Conservation (phyloP, 768 basidiomycete genomes). For the Termitomyces sp. region DNA sequence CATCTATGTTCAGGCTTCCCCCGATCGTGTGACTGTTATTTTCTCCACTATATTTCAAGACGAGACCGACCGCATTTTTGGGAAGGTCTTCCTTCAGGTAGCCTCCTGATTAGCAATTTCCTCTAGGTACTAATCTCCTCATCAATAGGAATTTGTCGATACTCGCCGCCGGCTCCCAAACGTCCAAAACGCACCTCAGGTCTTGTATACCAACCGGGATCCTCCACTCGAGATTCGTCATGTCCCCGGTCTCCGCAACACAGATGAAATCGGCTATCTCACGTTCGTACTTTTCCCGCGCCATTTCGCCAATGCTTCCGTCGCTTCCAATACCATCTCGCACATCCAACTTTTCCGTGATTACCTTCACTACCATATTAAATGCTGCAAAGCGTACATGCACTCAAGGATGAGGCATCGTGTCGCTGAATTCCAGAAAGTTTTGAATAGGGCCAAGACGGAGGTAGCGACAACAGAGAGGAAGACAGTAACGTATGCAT, state of each 20-base stretch:
- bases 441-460: slow-evolving; percentile 93
- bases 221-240: slow-evolving; percentile 96
- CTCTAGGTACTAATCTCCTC: neutral
- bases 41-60: slow-evolving; percentile 97
- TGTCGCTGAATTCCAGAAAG: slow-evolving; percentile 93
- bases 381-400: slow-evolving; percentile 98
- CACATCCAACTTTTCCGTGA: slow-evolving; percentile 97
- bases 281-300: slow-evolving; percentile 98
- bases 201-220: slow-evolving; percentile 90
- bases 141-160: slow-evolving; percentile 90
- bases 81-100: slow-evolving; percentile 97
- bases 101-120: slow-evolving; percentile 6
- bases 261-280: slow-evolving; percentile 92
- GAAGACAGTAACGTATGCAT: slow-evolving; percentile 86
- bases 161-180: slow-evolving; percentile 88
- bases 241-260: slow-evolving; percentile 71
- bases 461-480: slow-evolving; percentile 78
- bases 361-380: slow-evolving; percentile 99
- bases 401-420: slow-evolving; percentile 94
- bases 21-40: slow-evolving; percentile 95
- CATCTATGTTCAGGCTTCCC: slow-evolving; percentile 89
- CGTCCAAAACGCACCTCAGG: slow-evolving; percentile 96
- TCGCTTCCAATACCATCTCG: slow-evolving; percentile 79
- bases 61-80: slow-evolving; percentile 95
- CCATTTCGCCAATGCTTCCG: slow-evolving; percentile 73